A percentile compares a stretch with the other conserved stretches of the same genome.
Evolutionary conservation across 306 rosid genomes (phyloP).

Genomic region (Oemleria cerasiformis): DNA sequence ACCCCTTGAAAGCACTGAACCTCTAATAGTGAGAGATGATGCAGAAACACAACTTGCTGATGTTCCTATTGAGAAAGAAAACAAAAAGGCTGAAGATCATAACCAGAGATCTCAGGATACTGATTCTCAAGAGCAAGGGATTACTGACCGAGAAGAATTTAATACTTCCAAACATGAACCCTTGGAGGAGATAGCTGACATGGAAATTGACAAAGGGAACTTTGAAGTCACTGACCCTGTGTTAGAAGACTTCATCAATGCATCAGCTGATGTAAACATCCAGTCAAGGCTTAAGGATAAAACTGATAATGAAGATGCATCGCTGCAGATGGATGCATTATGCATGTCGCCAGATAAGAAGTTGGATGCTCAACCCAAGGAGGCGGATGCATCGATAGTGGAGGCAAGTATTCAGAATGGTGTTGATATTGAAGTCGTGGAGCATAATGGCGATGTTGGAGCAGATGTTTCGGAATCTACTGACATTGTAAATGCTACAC

Average conservation of each 20-base stretch:
- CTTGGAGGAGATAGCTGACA: conserved; percentile 30
- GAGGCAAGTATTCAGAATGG: conserved; percentile 31
- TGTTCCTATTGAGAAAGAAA: conserved; percentile 30
- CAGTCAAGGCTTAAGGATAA: conserved; percentile 35
- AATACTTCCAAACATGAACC: conserved; percentile 36
- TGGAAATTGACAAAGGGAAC: conserved; percentile 40
- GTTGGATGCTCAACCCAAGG: conserved; percentile 41
- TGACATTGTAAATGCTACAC: conserved; percentile 32
- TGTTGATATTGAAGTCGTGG: conserved; percentile 36
- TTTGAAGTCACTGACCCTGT: conserved; percentile 37
- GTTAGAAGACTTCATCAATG: conserved; percentile 30
- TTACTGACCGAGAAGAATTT: conserved; percentile 29
- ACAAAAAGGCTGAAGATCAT: conserved; percentile 34
- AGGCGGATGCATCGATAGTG: conserved; percentile 34
- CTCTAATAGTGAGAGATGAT: conserved; percentile 39
- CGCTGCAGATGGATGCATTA: conserved; percentile 35
- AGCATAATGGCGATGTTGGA: conserved; percentile 35
- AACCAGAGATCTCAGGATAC: conserved; percentile 41
- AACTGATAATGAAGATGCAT: conserved; percentile 43
- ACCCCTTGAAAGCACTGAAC: conserved; percentile 28
- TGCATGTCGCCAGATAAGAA: conserved; percentile 40
- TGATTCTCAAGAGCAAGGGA: conserved; percentile 26
- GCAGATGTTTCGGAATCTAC: conserved; percentile 35
- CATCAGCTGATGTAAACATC: conserved; percentile 30
- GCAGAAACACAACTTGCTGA: conserved; percentile 42